phyloP scores from a whole-genome alignment of 352 stramenopile species.

The Globisporangium barbulae region DNA sequence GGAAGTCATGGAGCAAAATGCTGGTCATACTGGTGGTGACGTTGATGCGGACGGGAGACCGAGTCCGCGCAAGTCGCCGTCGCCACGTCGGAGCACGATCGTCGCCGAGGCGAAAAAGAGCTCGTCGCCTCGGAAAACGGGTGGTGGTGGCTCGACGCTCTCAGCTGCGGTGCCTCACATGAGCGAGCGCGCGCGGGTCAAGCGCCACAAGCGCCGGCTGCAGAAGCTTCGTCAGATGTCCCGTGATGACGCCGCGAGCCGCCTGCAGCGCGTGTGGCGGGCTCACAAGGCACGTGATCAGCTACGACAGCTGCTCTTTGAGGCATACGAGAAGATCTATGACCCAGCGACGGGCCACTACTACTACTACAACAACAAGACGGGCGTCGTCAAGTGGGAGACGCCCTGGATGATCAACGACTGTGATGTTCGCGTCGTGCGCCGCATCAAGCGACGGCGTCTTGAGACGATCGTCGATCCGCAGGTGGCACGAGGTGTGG shows the following conservation, averaged over 20 bases:
- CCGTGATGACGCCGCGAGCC: constrained; percentile 44
- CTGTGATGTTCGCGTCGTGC: constrained; percentile 37
- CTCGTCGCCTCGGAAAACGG: not conserved
- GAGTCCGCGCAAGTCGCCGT: constrained; percentile 12
- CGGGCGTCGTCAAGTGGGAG: constrained; percentile 60
- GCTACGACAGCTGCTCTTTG: constrained; percentile 36
- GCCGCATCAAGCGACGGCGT: constrained; percentile 37
- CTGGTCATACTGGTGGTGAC: not conserved
- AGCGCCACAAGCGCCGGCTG: constrained; percentile 59
- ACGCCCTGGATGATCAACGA: constrained; percentile 46
- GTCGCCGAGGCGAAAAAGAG: not conserved
- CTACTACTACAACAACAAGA: constrained; percentile 83
- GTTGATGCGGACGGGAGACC: not conserved
- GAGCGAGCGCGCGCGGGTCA: constrained; percentile 52
- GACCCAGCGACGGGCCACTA: constrained; percentile 55
- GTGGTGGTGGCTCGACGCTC: not conserved
- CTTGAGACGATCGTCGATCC: constrained; percentile 42
- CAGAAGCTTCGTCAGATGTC: constrained; percentile 59
- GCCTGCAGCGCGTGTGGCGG: constrained; percentile 54
- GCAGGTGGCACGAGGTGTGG: constrained; percentile 34
- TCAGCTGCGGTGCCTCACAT: constrained; percentile 25
- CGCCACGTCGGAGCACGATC: constrained; percentile 14
- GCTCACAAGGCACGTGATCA: constrained; percentile 32
- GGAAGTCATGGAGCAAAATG: constrained; percentile 23
- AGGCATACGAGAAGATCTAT: constrained; percentile 73